These are phyloP conservation scores for Naganishia onofrii DNA, from an alignment of 768 basidiomycete genomes.

Conservation along the genomic window DNA sequence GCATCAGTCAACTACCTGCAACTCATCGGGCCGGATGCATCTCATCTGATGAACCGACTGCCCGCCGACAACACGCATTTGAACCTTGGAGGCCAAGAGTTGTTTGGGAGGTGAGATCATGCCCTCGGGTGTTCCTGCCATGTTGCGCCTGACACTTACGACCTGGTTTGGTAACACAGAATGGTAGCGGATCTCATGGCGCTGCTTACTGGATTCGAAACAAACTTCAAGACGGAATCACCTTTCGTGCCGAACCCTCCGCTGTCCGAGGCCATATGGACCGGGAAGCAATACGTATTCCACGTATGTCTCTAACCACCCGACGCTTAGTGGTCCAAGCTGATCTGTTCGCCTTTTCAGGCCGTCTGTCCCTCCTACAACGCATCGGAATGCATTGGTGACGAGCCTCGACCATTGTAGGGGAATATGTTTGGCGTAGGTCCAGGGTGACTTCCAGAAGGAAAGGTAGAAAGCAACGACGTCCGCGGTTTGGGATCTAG, in stretches of 20 bases:
- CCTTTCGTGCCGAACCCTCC: conserved; percentile 23
- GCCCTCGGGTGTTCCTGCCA: not conserved
- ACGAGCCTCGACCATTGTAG: conserved; percentile 16
- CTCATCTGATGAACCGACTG: conserved; percentile 27
- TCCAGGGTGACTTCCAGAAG: too few species aligned
- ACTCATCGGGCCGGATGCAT: conserved; percentile 21
- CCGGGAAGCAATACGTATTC: conserved; percentile 27
- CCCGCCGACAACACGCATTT: conserved; percentile 28
- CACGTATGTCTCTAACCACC: not conserved
- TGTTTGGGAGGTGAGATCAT: conserved; percentile 21
- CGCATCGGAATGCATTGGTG: conserved; percentile 24
- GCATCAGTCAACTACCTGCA: conserved; percentile 26
- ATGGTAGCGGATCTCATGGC: conserved; percentile 29
- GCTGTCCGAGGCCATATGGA: conserved; percentile 28
- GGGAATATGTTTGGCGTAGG: too few species aligned
- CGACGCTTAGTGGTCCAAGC: not conserved
- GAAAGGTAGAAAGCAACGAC: too few species aligned
- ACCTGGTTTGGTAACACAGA: not conserved
- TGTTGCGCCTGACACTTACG: not conserved
- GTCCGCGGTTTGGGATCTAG: too few species aligned
- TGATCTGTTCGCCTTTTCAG: not conserved
- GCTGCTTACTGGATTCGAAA: conserved; percentile 23
- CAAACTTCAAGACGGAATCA: conserved; percentile 3
- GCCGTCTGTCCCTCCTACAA: conserved; percentile 29
- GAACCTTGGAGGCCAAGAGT: conserved; percentile 22